These are phyloP conservation scores for Hymenotorrendiella dingleyae DNA, from an alignment of 2,329 filamentous ascomycete genomes.

Conservation along the genomic window DNA sequence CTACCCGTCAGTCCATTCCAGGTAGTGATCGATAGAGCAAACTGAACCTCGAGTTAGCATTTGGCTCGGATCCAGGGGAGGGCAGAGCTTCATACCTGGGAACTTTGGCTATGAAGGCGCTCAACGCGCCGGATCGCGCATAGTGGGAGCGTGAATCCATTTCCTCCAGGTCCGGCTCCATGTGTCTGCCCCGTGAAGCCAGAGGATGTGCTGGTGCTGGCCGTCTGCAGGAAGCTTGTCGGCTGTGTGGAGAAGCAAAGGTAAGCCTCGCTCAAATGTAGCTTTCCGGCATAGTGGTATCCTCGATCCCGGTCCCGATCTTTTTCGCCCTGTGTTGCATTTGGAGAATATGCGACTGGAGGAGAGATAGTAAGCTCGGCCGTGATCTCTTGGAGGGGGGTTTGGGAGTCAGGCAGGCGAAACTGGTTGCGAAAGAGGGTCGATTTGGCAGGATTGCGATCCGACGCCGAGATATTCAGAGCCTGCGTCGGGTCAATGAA, in stretches of 20 bases:
- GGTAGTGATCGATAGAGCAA: conserved; percentile 88
- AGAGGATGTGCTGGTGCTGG: conserved; percentile 73
- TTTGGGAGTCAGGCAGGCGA: conserved; percentile 86
- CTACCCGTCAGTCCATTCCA: conserved; percentile 71
- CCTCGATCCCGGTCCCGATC: conserved; percentile 60
- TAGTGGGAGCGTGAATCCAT: conserved; percentile 91
- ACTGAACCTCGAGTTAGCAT: conserved; percentile 41
- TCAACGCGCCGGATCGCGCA: conserved; percentile 90
- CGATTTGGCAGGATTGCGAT: conserved; percentile 82
- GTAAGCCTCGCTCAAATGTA: conserved; percentile 90
- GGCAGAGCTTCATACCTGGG: conserved; percentile 46
- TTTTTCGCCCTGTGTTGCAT: conserved; percentile 64
- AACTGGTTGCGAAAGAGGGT: conserved; percentile 95
- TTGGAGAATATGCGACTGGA: conserved; percentile 39
- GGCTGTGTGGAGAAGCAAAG: conserved; percentile 95
- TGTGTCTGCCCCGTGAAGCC: conserved; percentile 90
- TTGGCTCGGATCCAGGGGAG: conserved; percentile 1
- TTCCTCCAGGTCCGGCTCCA: conserved; percentile 85
- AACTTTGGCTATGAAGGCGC: conserved; percentile 84
- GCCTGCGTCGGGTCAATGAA: conserved; percentile 86
- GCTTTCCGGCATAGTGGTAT: conserved; percentile 85
- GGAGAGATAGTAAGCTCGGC: conserved; percentile 87
- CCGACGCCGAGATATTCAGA: conserved; percentile 64
- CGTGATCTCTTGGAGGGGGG: conserved; percentile 90
- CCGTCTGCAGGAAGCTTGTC: conserved; percentile 75